These are phyloP conservation scores for Candida krabiensis DNA, from an alignment of 805 yeast species.

Conservation along the genomic window DNA sequence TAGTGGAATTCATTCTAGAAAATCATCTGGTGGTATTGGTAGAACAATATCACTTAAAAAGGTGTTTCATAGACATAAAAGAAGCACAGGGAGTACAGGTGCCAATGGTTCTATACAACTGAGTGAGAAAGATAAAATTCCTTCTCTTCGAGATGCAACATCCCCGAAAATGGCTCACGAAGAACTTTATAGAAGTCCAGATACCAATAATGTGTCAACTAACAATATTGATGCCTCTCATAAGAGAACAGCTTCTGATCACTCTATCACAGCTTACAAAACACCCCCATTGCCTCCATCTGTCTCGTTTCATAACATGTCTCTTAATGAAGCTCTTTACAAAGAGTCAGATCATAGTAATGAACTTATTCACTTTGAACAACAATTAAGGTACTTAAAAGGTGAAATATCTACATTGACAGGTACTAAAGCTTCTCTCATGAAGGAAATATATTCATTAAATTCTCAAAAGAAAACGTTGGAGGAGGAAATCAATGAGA, in stretches of 20 bases:
- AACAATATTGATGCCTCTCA: conserved; percentile 14
- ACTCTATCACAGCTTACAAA: conserved; percentile 34
- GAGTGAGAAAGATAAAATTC: conserved; percentile 13
- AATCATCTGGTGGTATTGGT: conserved; percentile 21
- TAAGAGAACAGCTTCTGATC: conserved; percentile 29
- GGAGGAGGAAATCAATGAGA: conserved; percentile 40
- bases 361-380: conserved; percentile 36
- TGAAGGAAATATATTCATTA: conserved; percentile 53
- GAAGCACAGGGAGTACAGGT: conserved; percentile 22
- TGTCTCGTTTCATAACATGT: conserved; percentile 37
- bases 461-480: conserved; percentile 47
- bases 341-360: conserved; percentile 28
- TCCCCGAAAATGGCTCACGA: conserved; percentile 16
- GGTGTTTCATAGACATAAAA: conserved; percentile 28
- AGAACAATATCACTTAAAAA: conserved; percentile 26
- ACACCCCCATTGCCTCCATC: conserved; percentile 46
- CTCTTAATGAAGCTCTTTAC: conserved; percentile 44
- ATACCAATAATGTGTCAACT: conserved; percentile 5
- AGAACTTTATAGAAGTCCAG: conserved; percentile 5
- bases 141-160: conserved; percentile 14
- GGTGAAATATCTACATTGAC: conserved; percentile 41
- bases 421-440: conserved; percentile 41
- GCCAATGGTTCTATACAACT: conserved; percentile 7
- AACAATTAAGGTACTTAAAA: conserved; percentile 38
- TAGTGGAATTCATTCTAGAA: conserved; percentile 16